Base-by-base conservation (phyloP, 1,284 basidiomycete species). In the Meripilus lineatus region DNA sequence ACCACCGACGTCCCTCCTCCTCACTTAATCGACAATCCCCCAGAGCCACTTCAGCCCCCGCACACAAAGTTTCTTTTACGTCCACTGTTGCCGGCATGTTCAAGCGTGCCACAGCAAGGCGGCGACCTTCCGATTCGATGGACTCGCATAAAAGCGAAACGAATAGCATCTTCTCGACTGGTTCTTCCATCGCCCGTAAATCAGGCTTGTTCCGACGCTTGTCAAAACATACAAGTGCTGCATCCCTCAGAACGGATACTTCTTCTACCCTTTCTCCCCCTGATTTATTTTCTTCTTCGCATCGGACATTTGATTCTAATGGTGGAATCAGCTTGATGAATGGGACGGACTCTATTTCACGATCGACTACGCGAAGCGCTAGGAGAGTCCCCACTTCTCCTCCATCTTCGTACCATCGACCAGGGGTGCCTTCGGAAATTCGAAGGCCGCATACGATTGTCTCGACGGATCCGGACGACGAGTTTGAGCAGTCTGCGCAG, bases 21-120 rank as follows among this genome's bases (percentile, higher is more conserved):
- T 74, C 74, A 50, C 77, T 76, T 55, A 70, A 71, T 40, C 74
- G 75, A 45, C 55, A 74, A 34, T 63, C 64, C 13, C 72, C 77
- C 28, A 64, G 78, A 15, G 86, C 84, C 7, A 59, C 84, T 18
- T 68, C 68, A 42, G 84, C 83, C n/a, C n/a, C n/a, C n/a, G n/a
- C n/a, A n/a, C n/a, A n/a, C 30, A 80, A 73, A 55, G 63, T 64
- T 35, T 86, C 84, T 0, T 68, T 79, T 20, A 68, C 74, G 14
- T 82, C 83, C 28, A 71, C 72, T 1, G 65, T 87, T 35, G 71
- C 80, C 28, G 75, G 72, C 42, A 60, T 87, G 25, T 70, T 88
- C 46, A 75, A 74, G 22, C 74, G 80, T 30, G 73, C 73, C 14
- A 72, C 72, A 10, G 66, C 72, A 35, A 71, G 75, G 51, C 71